phyloP scores from a whole-genome alignment of 768 basidiomycete species.

The Suillus discolor region DNA sequence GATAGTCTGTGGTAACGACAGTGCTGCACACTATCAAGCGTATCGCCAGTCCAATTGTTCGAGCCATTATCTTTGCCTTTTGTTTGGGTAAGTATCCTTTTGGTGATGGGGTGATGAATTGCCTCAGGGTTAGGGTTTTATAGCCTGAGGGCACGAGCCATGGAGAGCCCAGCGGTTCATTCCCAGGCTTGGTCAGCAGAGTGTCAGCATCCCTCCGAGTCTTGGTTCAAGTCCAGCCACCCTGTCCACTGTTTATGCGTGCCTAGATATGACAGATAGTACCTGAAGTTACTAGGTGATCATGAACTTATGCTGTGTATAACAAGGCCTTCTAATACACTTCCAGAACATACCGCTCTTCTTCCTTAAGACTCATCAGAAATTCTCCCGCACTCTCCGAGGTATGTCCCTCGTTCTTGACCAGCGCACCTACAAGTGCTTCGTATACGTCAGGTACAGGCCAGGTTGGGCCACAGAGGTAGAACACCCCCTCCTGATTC shows the following conservation, averaged over 20 bases:
- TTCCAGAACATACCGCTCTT: constrained; percentile 97
- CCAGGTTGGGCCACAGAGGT: constrained; percentile 98
- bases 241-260: neutral
- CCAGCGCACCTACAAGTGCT: constrained; percentile 82
- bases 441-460: constrained; percentile 99
- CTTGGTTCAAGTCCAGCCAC: no score
- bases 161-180: no score
- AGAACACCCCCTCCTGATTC: constrained; percentile 81
- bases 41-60: no score
- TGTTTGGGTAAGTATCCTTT: no score
- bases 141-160: no score
- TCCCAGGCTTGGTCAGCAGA: no score
- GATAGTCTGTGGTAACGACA: no score
- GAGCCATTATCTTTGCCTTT: no score
- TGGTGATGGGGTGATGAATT: no score
- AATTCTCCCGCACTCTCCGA: constrained; percentile 72
- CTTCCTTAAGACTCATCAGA: constrained; percentile 90
- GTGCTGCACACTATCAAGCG: no score
- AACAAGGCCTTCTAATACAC: constrained; percentile 31
- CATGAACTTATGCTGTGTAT: neutral
- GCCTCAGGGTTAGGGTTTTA: no score
- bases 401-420: constrained; percentile 67
- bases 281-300: neutral
- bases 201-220: no score
- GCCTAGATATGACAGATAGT: neutral